phyloP scores from a whole-genome alignment of 2,329 filamentous ascomycete genomes.

The Cercospora sp. region DNA sequence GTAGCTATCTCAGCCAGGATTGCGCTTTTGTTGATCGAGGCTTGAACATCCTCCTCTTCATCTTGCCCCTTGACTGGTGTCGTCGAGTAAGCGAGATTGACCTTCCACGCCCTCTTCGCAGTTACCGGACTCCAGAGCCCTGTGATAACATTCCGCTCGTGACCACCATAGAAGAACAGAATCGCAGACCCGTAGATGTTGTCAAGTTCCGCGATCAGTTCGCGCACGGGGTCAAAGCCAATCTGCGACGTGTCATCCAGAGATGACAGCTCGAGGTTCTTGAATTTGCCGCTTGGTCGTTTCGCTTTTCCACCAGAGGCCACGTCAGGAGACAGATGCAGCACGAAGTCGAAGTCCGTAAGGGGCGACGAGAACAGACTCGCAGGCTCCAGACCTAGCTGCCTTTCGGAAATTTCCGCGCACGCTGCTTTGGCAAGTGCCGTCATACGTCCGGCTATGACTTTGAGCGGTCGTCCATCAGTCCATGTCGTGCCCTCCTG shows the following conservation, averaged over 20 bases:
- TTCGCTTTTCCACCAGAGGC: constrained; percentile 33
- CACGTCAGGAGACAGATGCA: constrained; percentile 63
- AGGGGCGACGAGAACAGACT: constrained; percentile 72
- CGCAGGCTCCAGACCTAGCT: constrained; percentile 46
- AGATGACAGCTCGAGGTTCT: constrained; percentile 70
- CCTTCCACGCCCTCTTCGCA: constrained; percentile 62
- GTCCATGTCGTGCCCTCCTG: constrained; percentile 78
- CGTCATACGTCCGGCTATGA: constrained; percentile 81
- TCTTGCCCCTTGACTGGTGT: constrained; percentile 49
- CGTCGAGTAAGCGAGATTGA: constrained; percentile 69
- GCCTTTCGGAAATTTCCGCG: constrained; percentile 48
- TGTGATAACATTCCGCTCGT: constrained; percentile 58
- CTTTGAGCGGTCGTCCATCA: constrained; percentile 70
- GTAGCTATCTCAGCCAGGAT: constrained; percentile 72
- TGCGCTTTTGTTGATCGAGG: constrained; percentile 63
- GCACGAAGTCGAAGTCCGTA: constrained; percentile 80
- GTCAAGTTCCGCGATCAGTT: constrained; percentile 68
- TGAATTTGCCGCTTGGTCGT: constrained; percentile 62
- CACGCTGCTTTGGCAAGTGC: constrained; percentile 75
- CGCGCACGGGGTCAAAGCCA: constrained; percentile 60
- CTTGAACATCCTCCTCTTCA: constrained; percentile 45
- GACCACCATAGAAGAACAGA: constrained; percentile 74
- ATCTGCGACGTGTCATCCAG: constrained; percentile 47
- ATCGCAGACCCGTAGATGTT: constrained; percentile 66
- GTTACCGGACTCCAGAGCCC: constrained; percentile 65